Percentiles rank a stretch among this genome's conserved stretches.
Conservation (phyloP, 108 stramenopile species). For the Fistulifera pelliculosa region DNA sequence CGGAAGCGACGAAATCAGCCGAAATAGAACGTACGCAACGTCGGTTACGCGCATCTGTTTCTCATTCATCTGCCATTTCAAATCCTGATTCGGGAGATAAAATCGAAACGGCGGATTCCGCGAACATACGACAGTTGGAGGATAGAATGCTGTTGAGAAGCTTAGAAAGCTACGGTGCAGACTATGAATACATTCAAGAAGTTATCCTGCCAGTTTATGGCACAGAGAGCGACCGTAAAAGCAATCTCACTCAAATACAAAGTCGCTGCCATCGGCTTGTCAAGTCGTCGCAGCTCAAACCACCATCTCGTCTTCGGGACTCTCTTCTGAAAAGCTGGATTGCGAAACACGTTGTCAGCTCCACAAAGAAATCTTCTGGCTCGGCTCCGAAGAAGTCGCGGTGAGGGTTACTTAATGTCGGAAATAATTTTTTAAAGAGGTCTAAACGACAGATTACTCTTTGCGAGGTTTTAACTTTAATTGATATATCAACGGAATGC, state of each 20-base stretch:
- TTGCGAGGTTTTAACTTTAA: no score
- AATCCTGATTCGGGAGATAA: neutral
- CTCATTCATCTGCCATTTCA: neutral
- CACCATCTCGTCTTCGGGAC: no score
- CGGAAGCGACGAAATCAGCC: neutral
- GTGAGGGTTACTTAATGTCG: no score
- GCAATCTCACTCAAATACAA: neutral
- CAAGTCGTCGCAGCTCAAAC: no score
- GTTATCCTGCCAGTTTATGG: constrained; percentile 2
- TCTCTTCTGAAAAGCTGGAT: no score
- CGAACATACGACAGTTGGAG: constrained; percentile 12
- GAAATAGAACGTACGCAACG: constrained; percentile 2
- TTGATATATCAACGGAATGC: no score
- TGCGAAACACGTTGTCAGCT: no score
- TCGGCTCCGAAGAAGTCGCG: no score
- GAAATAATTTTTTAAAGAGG: no score
- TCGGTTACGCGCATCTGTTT: constrained; percentile 17
- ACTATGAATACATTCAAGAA: constrained; percentile 2
- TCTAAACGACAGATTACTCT: no score
- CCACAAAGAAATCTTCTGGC: no score
- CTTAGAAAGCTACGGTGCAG: constrained; percentile 29
- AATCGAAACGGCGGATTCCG: constrained; percentile 7
- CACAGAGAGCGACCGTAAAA: neutral
- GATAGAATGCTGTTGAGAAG: constrained; percentile 20
- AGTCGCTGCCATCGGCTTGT: constrained; percentile 1